These are phyloP conservation scores for Medicago ruthenica DNA, from an alignment of 306 rosid genomes.

Conservation along the genomic window DNA sequence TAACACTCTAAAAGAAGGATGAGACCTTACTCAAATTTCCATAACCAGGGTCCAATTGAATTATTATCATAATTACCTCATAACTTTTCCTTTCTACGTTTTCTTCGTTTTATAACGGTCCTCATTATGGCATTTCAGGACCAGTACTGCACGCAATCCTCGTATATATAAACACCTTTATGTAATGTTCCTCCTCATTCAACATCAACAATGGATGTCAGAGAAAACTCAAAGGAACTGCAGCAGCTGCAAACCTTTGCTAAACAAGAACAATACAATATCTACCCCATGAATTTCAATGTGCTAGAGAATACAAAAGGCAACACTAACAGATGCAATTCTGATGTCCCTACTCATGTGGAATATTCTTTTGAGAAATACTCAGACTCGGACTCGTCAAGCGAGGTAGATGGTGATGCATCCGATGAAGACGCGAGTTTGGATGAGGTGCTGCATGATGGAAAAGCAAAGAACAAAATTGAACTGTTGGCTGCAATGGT, in stretches of 20 bases:
- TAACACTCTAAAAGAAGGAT: not conserved
- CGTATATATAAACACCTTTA: conserved; percentile 33
- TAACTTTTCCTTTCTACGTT: conserved; percentile 53
- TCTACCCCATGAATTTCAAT: conserved; percentile 25
- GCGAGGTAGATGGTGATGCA: conserved; percentile 24
- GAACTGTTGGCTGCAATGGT: conserved; percentile 52
- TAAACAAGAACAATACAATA: conserved; percentile 6
- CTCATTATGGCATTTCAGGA: conserved; percentile 43
- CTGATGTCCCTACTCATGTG: not conserved
- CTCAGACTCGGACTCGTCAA: conserved; percentile 45
- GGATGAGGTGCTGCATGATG: conserved; percentile 43
- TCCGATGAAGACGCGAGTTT: conserved; percentile 40
- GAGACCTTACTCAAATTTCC: conserved; percentile 7
- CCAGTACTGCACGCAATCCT: conserved; percentile 10
- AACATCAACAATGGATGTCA: conserved; percentile 42
- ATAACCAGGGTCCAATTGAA: conserved; percentile 44
- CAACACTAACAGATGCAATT: not conserved
- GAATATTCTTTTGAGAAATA: conserved; percentile 25
- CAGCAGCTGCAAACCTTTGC: not conserved
- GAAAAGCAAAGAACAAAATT: conserved; percentile 42
- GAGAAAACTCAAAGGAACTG: conserved; percentile 33
- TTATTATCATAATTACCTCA: conserved; percentile 42
- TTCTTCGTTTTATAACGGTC: conserved; percentile 49
- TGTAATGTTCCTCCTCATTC: conserved; percentile 2
- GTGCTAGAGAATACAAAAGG: not conserved